Base-by-base conservation (phyloP, 2,329 filamentous ascomycete species). In the Fusarium proliferatum region DNA sequence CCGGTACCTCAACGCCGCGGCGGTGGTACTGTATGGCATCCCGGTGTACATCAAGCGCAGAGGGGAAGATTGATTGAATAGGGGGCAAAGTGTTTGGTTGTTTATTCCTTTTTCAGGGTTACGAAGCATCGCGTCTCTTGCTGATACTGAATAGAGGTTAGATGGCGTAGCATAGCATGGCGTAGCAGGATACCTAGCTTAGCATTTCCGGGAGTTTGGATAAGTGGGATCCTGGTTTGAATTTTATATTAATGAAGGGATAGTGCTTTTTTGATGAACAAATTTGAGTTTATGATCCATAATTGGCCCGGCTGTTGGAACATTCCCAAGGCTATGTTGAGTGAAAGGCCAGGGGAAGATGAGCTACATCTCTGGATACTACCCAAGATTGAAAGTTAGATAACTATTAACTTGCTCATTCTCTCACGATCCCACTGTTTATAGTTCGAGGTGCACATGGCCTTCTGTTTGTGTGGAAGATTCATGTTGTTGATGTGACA, bases 11-110 rank as follows among this genome's bases (percentile, higher is more conserved):
- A 99, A 97, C 78, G 96, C 95, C 2, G 96, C 96, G 16, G 95
- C 96, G 42, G 94, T 96, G 30, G 95, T 96, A 73, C 92, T 98
- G 60, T 99, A 98, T 85, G 96, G 96, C 21, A 92, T 99, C 80
- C 96, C 96, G 36, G 94, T 97, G 71, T 98, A 95, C 83, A 86
- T 97, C 73, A 83, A 82, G 53, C 79, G 69, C 62, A 68, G 46
- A 41, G 62, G 79, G 67, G 78, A 72, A 60, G 72, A 73, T 51
- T 75, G 64, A 72, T 56, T 74, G 63, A 61, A 69, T 60, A 63
- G 59, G 65, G 63, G 63, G 60, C 60, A 62, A 53, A 57, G 41
- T 42, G 48, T 41, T 67, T 59, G 51, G 56, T 46, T 62, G 21
- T 64, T 69, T 49, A 36, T 58, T 28, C n/a, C 34, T 48, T 28